Base-by-base conservation (phyloP, 495 filamentous ascomycete species). In the Aspergillus panamensis region DNA sequence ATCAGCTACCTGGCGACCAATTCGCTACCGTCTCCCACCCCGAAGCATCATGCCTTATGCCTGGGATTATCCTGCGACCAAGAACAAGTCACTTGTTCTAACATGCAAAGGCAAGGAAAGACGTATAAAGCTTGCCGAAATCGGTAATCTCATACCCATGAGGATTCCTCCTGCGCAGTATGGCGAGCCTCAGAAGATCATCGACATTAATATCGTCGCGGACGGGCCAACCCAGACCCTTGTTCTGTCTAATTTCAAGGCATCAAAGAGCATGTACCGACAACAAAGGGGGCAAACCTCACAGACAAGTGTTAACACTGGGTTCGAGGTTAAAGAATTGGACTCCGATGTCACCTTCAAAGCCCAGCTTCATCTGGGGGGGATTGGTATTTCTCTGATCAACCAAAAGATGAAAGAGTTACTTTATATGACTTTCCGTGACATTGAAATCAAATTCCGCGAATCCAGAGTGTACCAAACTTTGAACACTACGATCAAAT, bases 1-100 rank as follows among this genome's bases (percentile, higher is more conserved):
- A 40, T 75, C 76, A 25, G 89, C 87, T 49, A 87, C 90, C 6
- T 98, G 92, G 89, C 84, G 89, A 53, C 91, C 90, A 10, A 89
- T 97, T 60, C 79, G 90, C 39, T 98, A 98, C 69, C 88, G 92
- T n/a, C 81, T 98, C 13, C 94, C 94, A 3, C 85, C 92, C 7
- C 82, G 95, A 32, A 97, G 93, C 70, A 96, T 97, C 72, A 98
- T 98, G 94, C 93, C 95, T 5, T 98, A 98, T 68, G 93, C 94
- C 30, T 98, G 94, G 94, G 95, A 98, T 68, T 97, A 94, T 74
- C 94, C 94, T 2, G 92, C 94, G 6, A 90, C 91, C n/a, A 96
- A 96, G 73, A 87, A 87, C 72, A 96, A 94, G 69, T 92, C 96
- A 67, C 82, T 97, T 33, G 83, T 96, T 43, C 80, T 98, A 66